Evolutionary conservation across 306 rosid species (phyloP), one percentile per base, ranked within the genome.

Genomic region (Chamaecrista fasciculata): DNA sequence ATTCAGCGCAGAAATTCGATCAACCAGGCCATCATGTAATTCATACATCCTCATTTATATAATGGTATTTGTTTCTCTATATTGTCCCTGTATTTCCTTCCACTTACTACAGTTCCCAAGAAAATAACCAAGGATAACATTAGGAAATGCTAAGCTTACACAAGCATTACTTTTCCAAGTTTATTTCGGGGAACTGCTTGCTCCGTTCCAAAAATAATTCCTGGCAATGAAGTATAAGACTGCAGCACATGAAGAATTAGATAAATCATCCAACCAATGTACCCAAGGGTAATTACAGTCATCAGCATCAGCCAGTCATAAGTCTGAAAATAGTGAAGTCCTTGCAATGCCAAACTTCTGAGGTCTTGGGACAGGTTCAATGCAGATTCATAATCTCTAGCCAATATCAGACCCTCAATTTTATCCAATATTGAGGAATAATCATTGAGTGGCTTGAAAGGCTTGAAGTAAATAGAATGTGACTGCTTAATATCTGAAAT

Each of bases 301-400:
- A 88, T 86, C 57, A 91, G 96, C 97, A 86, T 85, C 83, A 88
- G 74, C 97, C 97, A 91, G 75, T 91, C 97, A 39, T 91, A 91
- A 62, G 97, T 91, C 78, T 91, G 97, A 75, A 91, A 91, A 83
- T 91, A 91, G 69, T 88, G 88, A 77, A 91, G 96, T 71, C 97
- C 97, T 80, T 80, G 82, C 74, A 91, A 75, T 11, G 97, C 96
- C 80, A 91, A 83, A 74, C 79, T 87, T 74, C 89, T 83, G 39
- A 91, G 91, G 69, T 83, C 77, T 80, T 88, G 85, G 10, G 93
- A 85, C 69, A 75, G 74, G 56, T 81, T 78, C 84, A 77, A 78
- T 46, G 97, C 97, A 69, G 88, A 82, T 72, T 83, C 86, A 75
- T 86, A 86, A 65, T 91, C 84, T 83, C 59, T 60, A 69, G 72